Evolutionary conservation across 208 protist genomes (phyloP).

Genomic region (Angomonas ambiguus): DNA sequence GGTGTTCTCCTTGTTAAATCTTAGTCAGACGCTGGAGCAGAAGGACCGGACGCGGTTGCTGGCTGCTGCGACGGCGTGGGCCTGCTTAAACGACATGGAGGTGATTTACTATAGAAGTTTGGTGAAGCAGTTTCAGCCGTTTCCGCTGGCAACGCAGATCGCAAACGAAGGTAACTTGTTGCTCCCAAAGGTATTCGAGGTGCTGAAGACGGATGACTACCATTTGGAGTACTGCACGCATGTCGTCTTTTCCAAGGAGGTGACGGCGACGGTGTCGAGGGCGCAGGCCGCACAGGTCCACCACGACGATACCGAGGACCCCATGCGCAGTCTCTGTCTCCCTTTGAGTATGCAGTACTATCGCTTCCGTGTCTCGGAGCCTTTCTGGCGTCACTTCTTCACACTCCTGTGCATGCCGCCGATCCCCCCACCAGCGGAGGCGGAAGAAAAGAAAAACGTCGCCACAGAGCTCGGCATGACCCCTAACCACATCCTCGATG

Average conservation of each 20-base stretch:
- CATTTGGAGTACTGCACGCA: conserved; percentile 60
- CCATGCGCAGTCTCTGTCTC: conserved; percentile 66
- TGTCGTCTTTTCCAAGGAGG: conserved; percentile 73
- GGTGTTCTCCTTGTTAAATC: conserved; percentile 62
- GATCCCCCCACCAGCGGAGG: conserved; percentile 33
- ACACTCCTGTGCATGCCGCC: conserved; percentile 76
- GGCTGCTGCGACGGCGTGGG: conserved; percentile 63
- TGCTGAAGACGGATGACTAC: conserved; percentile 36
- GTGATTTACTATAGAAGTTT: conserved; percentile 72
- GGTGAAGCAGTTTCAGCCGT: conserved; percentile 49
- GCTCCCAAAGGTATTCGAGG: conserved; percentile 59
- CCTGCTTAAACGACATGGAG: conserved; percentile 79
- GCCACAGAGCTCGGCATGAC: conserved; percentile 49
- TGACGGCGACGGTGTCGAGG: conserved; percentile 65
- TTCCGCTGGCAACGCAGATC: conserved; percentile 32
- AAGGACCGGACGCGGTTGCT: conserved; percentile 42
- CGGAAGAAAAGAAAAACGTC: conserved; percentile 19
- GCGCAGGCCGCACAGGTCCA: conserved; percentile 57
- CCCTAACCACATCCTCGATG: conserved; percentile 73
- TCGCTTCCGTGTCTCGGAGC: conserved; percentile 55
- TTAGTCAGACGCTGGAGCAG: conserved; percentile 36
- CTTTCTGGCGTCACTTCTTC: conserved; percentile 72
- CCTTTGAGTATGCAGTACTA: conserved; percentile 68
- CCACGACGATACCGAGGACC: conserved; percentile 68
- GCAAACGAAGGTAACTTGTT: conserved; percentile 56